phyloP scores from a whole-genome alignment of 2,329 filamentous ascomycete species.

The Colletotrichum paranaense region DNA sequence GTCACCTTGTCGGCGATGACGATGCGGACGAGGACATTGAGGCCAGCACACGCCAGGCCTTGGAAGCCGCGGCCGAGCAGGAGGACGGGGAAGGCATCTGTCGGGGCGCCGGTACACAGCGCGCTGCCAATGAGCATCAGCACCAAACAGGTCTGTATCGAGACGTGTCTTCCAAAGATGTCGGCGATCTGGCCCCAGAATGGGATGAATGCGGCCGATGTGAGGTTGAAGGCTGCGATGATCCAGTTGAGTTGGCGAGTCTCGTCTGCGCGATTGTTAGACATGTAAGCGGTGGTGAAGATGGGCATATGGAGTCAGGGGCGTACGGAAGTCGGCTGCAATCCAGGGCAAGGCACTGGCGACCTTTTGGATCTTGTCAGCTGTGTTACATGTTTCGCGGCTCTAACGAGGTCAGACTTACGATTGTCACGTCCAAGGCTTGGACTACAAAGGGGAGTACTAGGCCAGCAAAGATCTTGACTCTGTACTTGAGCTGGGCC shows the following conservation, averaged over 20 bases:
- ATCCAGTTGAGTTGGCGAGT: slow-evolving; percentile 75
- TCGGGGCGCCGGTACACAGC: slow-evolving; percentile 68
- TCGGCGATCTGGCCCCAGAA: slow-evolving; percentile 74
- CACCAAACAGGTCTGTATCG: slow-evolving; percentile 71
- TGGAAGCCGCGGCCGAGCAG: slow-evolving; percentile 73
- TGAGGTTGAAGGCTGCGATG: slow-evolving; percentile 75
- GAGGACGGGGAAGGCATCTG: slow-evolving; percentile 66
- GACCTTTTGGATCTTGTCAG: slow-evolving; percentile 39
- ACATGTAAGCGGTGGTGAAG: background rate
- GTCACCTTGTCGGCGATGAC: slow-evolving; percentile 75
- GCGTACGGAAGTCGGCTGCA: slow-evolving; percentile 66
- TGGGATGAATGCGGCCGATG: slow-evolving; percentile 74
- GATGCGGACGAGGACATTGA: slow-evolving; percentile 69
- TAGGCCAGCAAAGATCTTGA: slow-evolving; percentile 69
- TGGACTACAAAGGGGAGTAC: slow-evolving; percentile 71
- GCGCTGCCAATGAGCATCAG: slow-evolving; percentile 70
- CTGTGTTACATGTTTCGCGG: background rate
- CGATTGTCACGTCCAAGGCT: slow-evolving; percentile 72
- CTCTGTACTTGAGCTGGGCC: slow-evolving; percentile 57
- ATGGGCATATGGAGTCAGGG: background rate
- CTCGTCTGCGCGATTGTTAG: slow-evolving; percentile 49
- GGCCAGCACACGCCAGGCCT: slow-evolving; percentile 70
- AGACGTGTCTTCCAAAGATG: slow-evolving; percentile 71
- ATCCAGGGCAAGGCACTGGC: slow-evolving; percentile 61
- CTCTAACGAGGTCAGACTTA: slow-evolving; percentile 35